Conservation (phyloP, 208 protist genomes). For the Phytomonas sp. region DNA sequence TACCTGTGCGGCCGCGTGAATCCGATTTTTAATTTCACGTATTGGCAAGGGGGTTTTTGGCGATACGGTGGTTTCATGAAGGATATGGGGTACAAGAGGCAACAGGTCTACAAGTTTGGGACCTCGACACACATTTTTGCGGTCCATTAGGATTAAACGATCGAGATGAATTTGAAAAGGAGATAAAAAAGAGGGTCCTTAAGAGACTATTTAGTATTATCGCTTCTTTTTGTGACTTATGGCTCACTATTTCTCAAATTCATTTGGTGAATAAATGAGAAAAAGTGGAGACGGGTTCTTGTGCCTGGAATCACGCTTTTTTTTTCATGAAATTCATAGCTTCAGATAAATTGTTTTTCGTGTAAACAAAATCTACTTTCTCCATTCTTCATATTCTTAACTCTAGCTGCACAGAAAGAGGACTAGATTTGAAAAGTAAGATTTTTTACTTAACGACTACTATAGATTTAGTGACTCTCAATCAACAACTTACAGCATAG, state of each 20-base stretch:
- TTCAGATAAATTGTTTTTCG: background rate
- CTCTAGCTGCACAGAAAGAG: background rate
- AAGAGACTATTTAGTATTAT: background rate
- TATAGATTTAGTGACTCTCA: background rate
- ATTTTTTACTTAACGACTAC: background rate
- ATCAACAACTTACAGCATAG: background rate
- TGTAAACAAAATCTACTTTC: background rate
- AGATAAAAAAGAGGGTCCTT: background rate
- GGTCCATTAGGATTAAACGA: constrained; percentile 27
- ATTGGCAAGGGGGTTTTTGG: constrained; percentile 72
- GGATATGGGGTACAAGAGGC: constrained; percentile 76
- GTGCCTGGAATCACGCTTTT: background rate
- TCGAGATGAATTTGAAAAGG: background rate
- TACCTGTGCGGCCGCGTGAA: constrained; percentile 66
- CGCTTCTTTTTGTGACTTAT: background rate
- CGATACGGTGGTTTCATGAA: constrained; percentile 72
- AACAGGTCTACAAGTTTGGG: constrained; percentile 86
- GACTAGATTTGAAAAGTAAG: background rate
- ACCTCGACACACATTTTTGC: constrained; percentile 73
- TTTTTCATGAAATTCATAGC: constrained; percentile 1
- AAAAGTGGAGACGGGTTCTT: background rate
- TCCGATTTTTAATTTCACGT: constrained; percentile 45
- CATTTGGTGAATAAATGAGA: background rate
- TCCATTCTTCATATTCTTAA: background rate
- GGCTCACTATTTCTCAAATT: background rate